Evolutionary conservation across 2,329 filamentous ascomycete genomes (phyloP).

Genomic region (Fusarium virguliforme): DNA sequence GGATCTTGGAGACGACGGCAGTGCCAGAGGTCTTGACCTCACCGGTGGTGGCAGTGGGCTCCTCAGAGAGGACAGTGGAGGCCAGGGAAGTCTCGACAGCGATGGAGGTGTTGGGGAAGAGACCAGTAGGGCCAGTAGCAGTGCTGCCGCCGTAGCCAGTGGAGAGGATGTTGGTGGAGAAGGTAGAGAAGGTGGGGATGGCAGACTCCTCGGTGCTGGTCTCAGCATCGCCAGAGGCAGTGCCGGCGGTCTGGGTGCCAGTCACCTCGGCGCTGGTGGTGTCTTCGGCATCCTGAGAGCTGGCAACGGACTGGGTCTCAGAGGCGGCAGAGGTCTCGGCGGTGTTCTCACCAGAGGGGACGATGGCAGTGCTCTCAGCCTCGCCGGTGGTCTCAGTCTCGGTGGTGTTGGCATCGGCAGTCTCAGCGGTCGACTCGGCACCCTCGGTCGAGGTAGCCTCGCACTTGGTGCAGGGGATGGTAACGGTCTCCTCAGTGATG

Average conservation of each 20-base stretch:
- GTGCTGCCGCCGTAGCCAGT: conserved; percentile 38
- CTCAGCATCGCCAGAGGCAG: conserved; percentile 33
- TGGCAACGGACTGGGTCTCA: conserved; percentile 28
- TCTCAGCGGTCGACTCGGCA: no score
- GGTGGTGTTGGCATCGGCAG: no score
- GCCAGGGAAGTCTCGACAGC: conserved; percentile 27
- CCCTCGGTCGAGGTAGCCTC: conserved; percentile 21
- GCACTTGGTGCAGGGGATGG: conserved; percentile 44
- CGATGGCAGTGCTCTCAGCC: conserved; percentile 19
- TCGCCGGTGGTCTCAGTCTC: conserved; percentile 20
- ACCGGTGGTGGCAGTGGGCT: conserved; percentile 21
- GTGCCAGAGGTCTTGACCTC: conserved; percentile 27
- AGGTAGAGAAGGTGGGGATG: conserved; percentile 21
- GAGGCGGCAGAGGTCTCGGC: conserved; percentile 26
- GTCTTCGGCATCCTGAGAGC: conserved; percentile 24
- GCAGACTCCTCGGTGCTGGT: conserved; percentile 30
- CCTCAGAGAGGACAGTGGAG: conserved; percentile 19
- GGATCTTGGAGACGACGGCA: conserved; percentile 38
- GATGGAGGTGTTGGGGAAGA: conserved; percentile 43
- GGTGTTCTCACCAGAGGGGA: conserved; percentile 14
- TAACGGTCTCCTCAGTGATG: conserved; percentile 39
- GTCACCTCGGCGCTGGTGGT: conserved; percentile 29
- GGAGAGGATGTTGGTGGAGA: conserved; percentile 35
- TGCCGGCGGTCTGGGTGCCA: conserved; percentile 33
- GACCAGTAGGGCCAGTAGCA: conserved; percentile 30